These are phyloP conservation scores for Pythium dissimile DNA, from an alignment of 352 stramenopile species.

Conservation along the genomic window DNA sequence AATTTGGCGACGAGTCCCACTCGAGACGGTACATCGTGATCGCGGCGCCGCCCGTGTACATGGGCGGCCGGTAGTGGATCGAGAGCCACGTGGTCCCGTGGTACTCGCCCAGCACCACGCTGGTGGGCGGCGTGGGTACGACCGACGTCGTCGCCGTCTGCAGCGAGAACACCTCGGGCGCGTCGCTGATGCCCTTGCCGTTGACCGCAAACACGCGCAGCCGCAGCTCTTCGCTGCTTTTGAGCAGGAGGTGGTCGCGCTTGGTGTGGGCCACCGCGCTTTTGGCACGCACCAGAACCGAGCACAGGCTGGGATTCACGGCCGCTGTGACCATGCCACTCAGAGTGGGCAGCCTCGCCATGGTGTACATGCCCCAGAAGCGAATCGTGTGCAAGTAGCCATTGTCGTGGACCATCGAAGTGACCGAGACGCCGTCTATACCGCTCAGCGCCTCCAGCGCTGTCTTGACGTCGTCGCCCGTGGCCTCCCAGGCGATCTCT, in stretches of 20 bases:
- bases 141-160: constrained; percentile 55
- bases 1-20: constrained; percentile 82
- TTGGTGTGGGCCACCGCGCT: constrained; percentile 41
- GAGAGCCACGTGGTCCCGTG: constrained; percentile 71
- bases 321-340: constrained; percentile 20
- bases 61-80: constrained; percentile 75
- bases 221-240: constrained; percentile 43
- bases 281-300: constrained; percentile 45
- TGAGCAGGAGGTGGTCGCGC: constrained; percentile 48
- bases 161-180: constrained; percentile 27
- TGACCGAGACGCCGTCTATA: constrained; percentile 54
- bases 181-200: constrained; percentile 46
- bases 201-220: constrained; percentile 70
- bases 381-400: constrained; percentile 80
- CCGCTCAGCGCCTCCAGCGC: constrained; percentile 39
- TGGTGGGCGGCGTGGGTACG: constrained; percentile 66
- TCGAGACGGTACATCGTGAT: constrained; percentile 93
- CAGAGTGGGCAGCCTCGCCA: constrained; percentile 46
- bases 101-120: constrained; percentile 77
- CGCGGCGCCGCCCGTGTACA: constrained; percentile 83
- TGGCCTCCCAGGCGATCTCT: constrained; percentile 39
- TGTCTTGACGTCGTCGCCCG: constrained; percentile 32
- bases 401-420: constrained; percentile 31
- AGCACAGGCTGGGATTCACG: constrained; percentile 26
- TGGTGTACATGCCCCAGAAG: constrained; percentile 84